Evolutionary conservation across 306 rosid species (phyloP), one percentile per base, ranked within the genome.

Genomic region (Vigna hirtella): DNA sequence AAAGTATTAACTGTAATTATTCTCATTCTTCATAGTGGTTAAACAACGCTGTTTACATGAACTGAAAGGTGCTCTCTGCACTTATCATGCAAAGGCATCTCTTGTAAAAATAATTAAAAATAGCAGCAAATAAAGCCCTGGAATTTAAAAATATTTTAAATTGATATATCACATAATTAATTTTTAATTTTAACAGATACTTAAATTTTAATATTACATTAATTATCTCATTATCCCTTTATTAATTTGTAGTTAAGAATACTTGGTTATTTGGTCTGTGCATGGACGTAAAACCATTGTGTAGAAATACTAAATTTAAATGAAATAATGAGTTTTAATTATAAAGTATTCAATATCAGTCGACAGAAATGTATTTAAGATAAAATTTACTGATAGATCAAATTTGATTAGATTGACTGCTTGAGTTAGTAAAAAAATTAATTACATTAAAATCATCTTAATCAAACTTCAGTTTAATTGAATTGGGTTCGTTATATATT

Each of bases 21-120:
- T 12, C 61, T 32, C 42, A 14, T 32, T 52, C 30, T 14, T 57
- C 48, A 1, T 1, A 14, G 77, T 16, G 48, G 78, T 79, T 71
- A 66, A 70, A 51, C 72, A 79, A 79, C 63, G 49, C 40, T 62
- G 7, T 49, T 79, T 62, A n/a, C 77, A 62, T 70, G 77, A 70
- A 34, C 20, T 34, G 13, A 51, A 45, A 47, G 61, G 52, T 30
- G 7, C 13, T 48, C 11, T 14, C 34, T 57, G 63, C 71, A 78
- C 24, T 34, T 53, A 48, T 62, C 38, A 70, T 61, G 57, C 70
- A 50, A 42, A 61, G 22, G 62, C 62, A 32, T 62, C 65, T 70
- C 38, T 45, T 1, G 32, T 9, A 12, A 51, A 12, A 50, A 52
- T 0, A 20, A 62, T 12, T 10, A 2, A 52, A 53, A 18, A 9